phyloP scores from a whole-genome alignment of 2,329 filamentous ascomycete genomes.

The Hysterium pulicare region DNA sequence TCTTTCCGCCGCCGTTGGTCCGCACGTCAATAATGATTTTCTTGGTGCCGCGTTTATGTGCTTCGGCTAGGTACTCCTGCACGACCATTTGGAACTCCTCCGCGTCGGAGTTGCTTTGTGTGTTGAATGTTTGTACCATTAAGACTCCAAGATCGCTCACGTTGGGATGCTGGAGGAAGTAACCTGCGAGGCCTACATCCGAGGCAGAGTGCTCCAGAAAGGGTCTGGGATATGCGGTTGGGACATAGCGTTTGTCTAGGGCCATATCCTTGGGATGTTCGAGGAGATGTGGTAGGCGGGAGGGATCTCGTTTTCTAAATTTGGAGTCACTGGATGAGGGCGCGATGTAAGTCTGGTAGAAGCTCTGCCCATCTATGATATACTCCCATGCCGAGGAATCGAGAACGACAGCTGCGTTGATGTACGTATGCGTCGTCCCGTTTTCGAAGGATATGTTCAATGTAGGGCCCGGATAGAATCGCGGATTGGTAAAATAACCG shows the following conservation, averaged over 20 bases:
- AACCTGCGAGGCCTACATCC: conserved; percentile 41
- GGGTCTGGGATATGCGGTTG: conserved; percentile 35
- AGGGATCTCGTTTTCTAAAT: conserved; percentile 20
- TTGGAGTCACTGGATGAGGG: conserved; percentile 10
- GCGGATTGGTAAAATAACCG: conserved; percentile 28
- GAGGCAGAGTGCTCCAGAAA: conserved; percentile 29
- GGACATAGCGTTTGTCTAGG: conserved; percentile 19
- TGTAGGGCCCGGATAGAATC: conserved; percentile 29
- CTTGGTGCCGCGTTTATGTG: conserved; percentile 49
- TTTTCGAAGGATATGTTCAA: conserved; percentile 35
- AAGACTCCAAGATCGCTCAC: conserved; percentile 48
- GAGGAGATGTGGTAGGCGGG: conserved; percentile 22
- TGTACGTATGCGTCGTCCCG: conserved; percentile 27
- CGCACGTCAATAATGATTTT: conserved; percentile 64
- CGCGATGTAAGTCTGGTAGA: conserved; percentile 38
- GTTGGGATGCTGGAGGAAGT: conserved; percentile 40
- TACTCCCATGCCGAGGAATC: conserved; percentile 24
- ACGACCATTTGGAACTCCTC: conserved; percentile 38
- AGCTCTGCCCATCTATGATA: conserved; percentile 34
- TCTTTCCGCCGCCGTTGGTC: conserved; percentile 57
- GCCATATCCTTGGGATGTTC: conserved; percentile 28
- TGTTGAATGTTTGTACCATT: conserved; percentile 41
- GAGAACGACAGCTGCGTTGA: conserved; percentile 27
- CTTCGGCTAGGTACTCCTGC: conserved; percentile 45
- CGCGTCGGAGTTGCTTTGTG: conserved; percentile 12